Conservation (phyloP, 306 rosid genomes). For the Hippophae gyantsensis region DNA sequence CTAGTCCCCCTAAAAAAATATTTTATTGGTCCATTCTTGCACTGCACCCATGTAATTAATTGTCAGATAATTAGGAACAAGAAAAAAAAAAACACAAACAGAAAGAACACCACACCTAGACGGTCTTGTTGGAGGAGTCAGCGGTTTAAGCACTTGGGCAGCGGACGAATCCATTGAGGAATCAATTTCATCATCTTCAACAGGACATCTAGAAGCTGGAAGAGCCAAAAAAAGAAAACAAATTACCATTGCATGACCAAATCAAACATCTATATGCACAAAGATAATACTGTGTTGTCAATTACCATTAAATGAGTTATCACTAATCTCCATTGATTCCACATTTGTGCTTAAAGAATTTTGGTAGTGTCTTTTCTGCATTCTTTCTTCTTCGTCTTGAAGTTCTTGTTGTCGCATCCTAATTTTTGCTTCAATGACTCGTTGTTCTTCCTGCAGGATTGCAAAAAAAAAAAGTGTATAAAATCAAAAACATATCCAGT, state of each 20-base stretch:
- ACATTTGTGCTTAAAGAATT: conserved; percentile 40
- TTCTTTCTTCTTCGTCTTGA: conserved; percentile 83
- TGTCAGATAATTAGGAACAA: neutral
- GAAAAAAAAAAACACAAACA: neutral
- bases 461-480: conserved; percentile 4
- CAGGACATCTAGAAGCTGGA: conserved; percentile 47
- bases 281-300: conserved; percentile 9
- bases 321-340: conserved; percentile 39
- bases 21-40: too few relatives aligned
- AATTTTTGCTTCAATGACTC: conserved; percentile 96
- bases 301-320: conserved; percentile 59
- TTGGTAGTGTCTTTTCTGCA: conserved; percentile 61
- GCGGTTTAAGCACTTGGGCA: conserved; percentile 41
- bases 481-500: conserved; percentile 3
- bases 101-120: conserved; percentile 44
- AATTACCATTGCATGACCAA: conserved; percentile 4
- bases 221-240: conserved; percentile 27
- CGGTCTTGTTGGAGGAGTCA: conserved; percentile 38
- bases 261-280: conserved; percentile 5
- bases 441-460: conserved; percentile 79
- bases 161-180: conserved; percentile 57
- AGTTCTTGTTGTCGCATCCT: conserved; percentile 87
- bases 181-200: conserved; percentile 59
- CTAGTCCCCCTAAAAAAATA: too few relatives aligned
- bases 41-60: neutral